A percentile compares a stretch with the other conserved stretches of the same genome.
Conservation (phyloP, 2,329 filamentous ascomycete genomes). For the Apiospora marii region DNA sequence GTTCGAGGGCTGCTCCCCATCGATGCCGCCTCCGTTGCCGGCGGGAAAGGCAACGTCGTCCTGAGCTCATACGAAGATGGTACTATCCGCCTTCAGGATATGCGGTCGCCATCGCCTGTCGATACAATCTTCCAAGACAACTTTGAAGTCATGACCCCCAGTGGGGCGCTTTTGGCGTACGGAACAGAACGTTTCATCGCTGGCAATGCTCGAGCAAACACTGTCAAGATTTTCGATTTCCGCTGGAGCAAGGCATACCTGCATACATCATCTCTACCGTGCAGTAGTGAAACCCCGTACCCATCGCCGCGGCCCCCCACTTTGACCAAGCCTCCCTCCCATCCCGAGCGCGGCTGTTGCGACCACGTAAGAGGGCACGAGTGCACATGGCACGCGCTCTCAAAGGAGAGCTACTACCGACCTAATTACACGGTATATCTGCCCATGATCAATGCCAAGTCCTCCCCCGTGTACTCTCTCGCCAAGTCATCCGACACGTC, state of each 20-base stretch:
- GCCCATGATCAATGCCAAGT: conserved; percentile 33
- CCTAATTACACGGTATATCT: conserved; percentile 59
- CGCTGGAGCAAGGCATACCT: conserved; percentile 57
- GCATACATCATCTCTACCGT: conserved; percentile 57
- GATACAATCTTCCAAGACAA: conserved; percentile 62
- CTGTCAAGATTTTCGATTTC: conserved; percentile 62
- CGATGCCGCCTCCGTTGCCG: conserved; percentile 40
- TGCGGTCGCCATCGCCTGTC: conserved; percentile 55
- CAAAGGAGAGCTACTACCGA: conserved; percentile 52
- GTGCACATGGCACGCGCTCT: conserved; percentile 59
- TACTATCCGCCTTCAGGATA: conserved; percentile 57
- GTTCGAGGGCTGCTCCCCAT: conserved; percentile 58
- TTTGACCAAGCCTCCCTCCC: conserved; percentile 32
- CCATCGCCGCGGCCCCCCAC: conserved; percentile 42
- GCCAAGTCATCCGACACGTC: conserved; percentile 56
- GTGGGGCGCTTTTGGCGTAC: conserved; percentile 57
- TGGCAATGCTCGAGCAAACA: conserved; percentile 52
- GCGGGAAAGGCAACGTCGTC: conserved; percentile 49
- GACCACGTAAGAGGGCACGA: conserved; percentile 40
- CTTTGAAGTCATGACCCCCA: conserved; percentile 55
- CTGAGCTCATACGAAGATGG: conserved; percentile 63
- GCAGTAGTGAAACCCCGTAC: conserved; percentile 47
- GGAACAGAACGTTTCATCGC: conserved; percentile 60
- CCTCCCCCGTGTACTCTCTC: conserved; percentile 53
- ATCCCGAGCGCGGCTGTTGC: conserved; percentile 41